Base-by-base conservation (phyloP, 257 asterid species). In the Nicotiana otophora region DNA sequence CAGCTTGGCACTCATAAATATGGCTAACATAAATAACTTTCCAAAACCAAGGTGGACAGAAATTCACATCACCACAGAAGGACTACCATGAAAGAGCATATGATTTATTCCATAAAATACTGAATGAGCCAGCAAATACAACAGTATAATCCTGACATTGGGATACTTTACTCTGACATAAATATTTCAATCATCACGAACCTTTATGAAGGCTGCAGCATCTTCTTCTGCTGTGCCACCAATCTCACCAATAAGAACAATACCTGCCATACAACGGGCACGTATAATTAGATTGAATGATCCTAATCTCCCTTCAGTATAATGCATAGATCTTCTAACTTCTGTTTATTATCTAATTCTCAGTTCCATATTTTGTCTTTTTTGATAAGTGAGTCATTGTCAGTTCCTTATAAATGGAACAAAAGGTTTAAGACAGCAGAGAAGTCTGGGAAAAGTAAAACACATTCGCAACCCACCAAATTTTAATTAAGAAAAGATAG, bases 181-280 rank as follows among this genome's bases (percentile, higher is more conserved):
- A 1, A n/a, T 58, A 36, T n/a, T 39, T 19, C 5, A 48, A n/a
- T 20, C 20, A 62, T 15, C 33, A 58, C 82, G 74, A 78, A 95
- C 99, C 97, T 94, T 95, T 86, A 95, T 94, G 67, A 95, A 93
- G 77, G 98, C 94, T 1, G 99, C 98, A 76, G 99, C 99, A 83
- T 95, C 99, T 87, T 95, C 99, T 89, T 95, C 99, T 23, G 99
- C 99, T 42, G 99, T 94, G 85, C 99, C 99, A 80, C 99, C 99
- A n/a, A 95, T 95, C 92, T 95, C 99, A 80, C 99, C 99, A 69
- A 95, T 95, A 61, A 95, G 97, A 86, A 95, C 80, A 78, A 95
- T 92, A 82, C 99, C 99, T 95, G 86, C 87, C 81, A 86, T 61
- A 75, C 80, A 81, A 80, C 80, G 70, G 36, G 60, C 65, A 83